Base-by-base conservation (phyloP, 192 early-diverging fungal species). In the Coemansia erecta region DNA sequence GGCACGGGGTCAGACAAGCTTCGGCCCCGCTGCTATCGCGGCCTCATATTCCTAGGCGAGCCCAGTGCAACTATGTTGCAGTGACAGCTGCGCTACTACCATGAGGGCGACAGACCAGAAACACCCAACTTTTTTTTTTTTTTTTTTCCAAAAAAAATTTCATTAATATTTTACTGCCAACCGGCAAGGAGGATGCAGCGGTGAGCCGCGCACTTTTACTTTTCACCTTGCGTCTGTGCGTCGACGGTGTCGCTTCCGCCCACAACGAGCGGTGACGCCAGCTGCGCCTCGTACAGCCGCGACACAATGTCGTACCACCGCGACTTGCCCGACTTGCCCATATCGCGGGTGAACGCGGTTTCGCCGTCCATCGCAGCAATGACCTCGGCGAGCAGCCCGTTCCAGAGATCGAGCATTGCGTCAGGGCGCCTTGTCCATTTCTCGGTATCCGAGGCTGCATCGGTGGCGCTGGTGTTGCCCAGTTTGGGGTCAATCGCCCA, bases 251-350 rank as follows among this genome's bases (percentile, higher is more conserved):
- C 22, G 17, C 21, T 8, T 33, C 56, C 37, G 5, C 53, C 53
- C 11, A 15, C 33, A 17, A 54, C 53, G n/a, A 54, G 37, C 37
- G 55, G 31, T 0, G 53, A 54, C 11, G 33, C 44, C 13, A 58
- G 56, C 47, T 50, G 58, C 19, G 45, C 58, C 18, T 58, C 58
- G 49, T 64, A 53, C 40, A 72, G 40, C 12, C 50, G 26, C 1
- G 37, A 26, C 7, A 78, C 40, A 28, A 78, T 68, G 13, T 78
- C 75, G 46, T 61, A 72, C 65, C 52, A 63, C 8, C 75, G 61
- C 22, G 75, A 78, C 62, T 78, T 78, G 43, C 75, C 75, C 31
- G 42, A 48, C 65, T 72, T 72, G 48, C 75, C 73, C 69, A 72
- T 78, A 24, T 78, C 75, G 15, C 63, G 61, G 3, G 75, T 78